phyloP scores from a whole-genome alignment of 2,329 filamentous ascomycete species.

The Cladosporium oxysporum region DNA sequence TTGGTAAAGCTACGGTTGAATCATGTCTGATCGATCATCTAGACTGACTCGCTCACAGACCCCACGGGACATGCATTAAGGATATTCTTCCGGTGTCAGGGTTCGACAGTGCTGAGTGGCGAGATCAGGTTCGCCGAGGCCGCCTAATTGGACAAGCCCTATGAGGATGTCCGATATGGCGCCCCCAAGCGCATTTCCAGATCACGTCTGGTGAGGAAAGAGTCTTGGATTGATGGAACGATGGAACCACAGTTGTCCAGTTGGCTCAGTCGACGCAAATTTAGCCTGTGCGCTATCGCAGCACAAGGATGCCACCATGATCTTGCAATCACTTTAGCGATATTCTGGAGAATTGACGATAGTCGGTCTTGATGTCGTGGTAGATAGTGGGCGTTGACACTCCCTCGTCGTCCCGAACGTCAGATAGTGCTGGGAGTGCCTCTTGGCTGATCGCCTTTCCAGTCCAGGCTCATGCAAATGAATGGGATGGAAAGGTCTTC shows the following conservation, averaged over 20 bases:
- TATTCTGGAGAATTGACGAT: not conserved
- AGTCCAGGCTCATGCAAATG: not conserved
- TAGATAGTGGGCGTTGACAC: not conserved
- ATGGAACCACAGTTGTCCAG: not conserved
- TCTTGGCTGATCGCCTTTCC: not conserved
- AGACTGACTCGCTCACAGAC: too few relatives aligned
- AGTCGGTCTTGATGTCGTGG: not conserved
- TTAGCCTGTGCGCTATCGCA: not conserved
- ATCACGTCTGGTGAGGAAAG: not conserved
- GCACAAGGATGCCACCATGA: not conserved
- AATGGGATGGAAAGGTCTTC: not conserved
- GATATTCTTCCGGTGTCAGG: not conserved
- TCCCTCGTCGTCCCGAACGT: not conserved
- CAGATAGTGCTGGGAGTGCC: not conserved
- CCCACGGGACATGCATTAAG: too few relatives aligned
- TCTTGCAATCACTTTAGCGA: not conserved
- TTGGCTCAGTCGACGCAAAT: not conserved
- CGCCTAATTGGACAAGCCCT: too few relatives aligned
- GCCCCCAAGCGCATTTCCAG: not conserved
- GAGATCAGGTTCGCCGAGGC: too few relatives aligned
- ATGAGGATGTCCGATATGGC: too few relatives aligned
- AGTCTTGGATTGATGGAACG: not conserved
- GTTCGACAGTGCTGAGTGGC: not conserved
- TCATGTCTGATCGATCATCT: too few relatives aligned
- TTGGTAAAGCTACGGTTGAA: not conserved